Evolutionary conservation across 257 asterid species (phyloP), one percentile per base, ranked within the genome.

Genomic region (Penstemon davidsonii): DNA sequence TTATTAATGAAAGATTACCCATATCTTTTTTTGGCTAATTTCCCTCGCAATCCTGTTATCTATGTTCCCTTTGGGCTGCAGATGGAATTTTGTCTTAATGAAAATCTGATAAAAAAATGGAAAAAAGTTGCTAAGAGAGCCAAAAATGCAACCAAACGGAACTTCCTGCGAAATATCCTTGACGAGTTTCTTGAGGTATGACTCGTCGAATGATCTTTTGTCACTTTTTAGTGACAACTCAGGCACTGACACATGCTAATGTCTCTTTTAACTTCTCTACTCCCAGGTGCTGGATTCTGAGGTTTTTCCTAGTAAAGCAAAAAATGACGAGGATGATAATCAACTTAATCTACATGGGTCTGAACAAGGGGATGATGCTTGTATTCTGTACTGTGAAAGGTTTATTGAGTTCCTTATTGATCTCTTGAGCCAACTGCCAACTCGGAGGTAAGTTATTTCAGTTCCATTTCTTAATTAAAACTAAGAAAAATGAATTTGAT

Each of bases 371-470:
- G 74, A 87, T 75, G 96, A 84, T 78, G 91, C 97, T 40, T 82
- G 84, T 74, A 67, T 90, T 76, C 83, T 94, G 66, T 94, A 91
- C 59, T 94, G 97, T 67, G 99, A 91, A 82, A 84, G 99, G 73
- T 94, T 94, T 81, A 87, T 94, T 96, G 99, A 94, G 76, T 86
- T 94, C 76, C 95, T 94, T 66, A 94, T 94, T 80, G 99, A 94
- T 86, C 96, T 94, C 78, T 82, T 94, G 88, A 94, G 99, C 86
- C 99, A 94, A 80, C 85, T 94, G 67, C 97, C 99, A 41, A 94
- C 99, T 25, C 84, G 99, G 78, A 94, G 99, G 99, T 93, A 78
- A 39, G 13, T 45, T 57, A 53, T 61, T 36, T 49, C 5, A 55
- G 56, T 69, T 67, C 45, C 68, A 6, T 55, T 62, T 60, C 18